Evolutionary conservation across 2,329 filamentous ascomycete genomes (phyloP), one percentile per base, ranked within the genome.

Genomic region (Clonostachys sp.): DNA sequence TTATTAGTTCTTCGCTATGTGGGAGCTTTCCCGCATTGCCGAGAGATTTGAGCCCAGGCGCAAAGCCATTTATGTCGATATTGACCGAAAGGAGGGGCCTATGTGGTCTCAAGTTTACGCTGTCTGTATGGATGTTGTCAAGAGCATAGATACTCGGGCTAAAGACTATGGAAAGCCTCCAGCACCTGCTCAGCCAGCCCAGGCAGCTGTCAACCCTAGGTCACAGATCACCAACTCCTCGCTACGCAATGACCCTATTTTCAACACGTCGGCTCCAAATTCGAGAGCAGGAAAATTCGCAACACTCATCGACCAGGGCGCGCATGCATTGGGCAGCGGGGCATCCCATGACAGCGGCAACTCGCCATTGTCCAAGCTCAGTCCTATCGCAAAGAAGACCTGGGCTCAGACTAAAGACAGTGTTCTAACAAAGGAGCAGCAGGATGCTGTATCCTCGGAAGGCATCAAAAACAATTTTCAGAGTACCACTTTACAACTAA

Each of bases 1-100:
- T 6, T 39, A n/a, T 18, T 2, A 88, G 78, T 79, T 83, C 1
- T 95, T 95, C 63, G 91, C 92, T 14, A 87, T 95, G 65, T 96
- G 91, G 91, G 92, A 97, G 61, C 73, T 96, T 30, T 82, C 83
- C 33, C 77, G 89, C 48, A 95, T 96, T 55, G 84, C 88, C 36
- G 80, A 86, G 48, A 78, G 82, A 46, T 91, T 87, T 52, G 77
- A 84, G 14, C 77, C 82, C n/a, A 83, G 91, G 34, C 81, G 92
- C 45, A 88, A 86, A 63, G 81, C 83, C 17, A 89, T 97, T 47
- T 96, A 89, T 65, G 82, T 84, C 49, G 92, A 97, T 56, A 88
- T 96, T 51, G 89, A 95, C 55, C 86, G 91, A 50, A 81, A 82
- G 46, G 87, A 86, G 41, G 89, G 87, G 1, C 79, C 89, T 1